Conservation (phyloP, 2,329 filamentous ascomycete species). For the Penicillium digitatum region DNA sequence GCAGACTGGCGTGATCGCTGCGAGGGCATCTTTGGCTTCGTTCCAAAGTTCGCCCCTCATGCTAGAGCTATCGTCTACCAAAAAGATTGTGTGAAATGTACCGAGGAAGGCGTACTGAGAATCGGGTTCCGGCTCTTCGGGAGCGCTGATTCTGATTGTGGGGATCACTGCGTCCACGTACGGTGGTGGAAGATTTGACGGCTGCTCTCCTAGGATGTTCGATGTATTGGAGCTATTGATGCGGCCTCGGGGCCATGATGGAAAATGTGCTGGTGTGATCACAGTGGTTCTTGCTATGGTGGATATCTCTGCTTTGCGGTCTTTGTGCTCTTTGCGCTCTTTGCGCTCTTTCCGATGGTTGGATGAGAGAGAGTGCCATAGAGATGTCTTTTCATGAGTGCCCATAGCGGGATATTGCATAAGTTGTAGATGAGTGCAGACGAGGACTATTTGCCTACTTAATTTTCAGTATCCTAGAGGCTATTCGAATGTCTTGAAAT, state of each 20-base stretch:
- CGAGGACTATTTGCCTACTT: not conserved
- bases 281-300: not conserved
- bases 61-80: constrained; percentile 87
- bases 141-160: constrained; percentile 21
- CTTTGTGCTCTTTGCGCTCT: not conserved
- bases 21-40: constrained; percentile 67
- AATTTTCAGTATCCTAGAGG: not conserved
- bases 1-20: constrained; percentile 75
- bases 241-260: not conserved
- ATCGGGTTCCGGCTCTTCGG: constrained; percentile 42
- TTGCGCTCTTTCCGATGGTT: constrained; percentile 1
- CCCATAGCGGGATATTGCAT: constrained; percentile 11
- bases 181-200: not conserved
- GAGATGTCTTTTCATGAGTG: constrained; percentile 1
- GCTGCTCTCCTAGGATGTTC: not conserved
- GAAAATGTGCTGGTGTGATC: not conserved
- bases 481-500: not conserved
- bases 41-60: constrained; percentile 76
- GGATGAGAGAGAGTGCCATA: constrained; percentile 12
- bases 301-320: not conserved
- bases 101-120: constrained; percentile 67
- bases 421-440: not conserved
- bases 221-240: not conserved
- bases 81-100: constrained; percentile 79
- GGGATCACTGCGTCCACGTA: constrained; percentile 42